Conservation (phyloP, 495 filamentous ascomycete genomes). For the Penicillium cinerascens region DNA sequence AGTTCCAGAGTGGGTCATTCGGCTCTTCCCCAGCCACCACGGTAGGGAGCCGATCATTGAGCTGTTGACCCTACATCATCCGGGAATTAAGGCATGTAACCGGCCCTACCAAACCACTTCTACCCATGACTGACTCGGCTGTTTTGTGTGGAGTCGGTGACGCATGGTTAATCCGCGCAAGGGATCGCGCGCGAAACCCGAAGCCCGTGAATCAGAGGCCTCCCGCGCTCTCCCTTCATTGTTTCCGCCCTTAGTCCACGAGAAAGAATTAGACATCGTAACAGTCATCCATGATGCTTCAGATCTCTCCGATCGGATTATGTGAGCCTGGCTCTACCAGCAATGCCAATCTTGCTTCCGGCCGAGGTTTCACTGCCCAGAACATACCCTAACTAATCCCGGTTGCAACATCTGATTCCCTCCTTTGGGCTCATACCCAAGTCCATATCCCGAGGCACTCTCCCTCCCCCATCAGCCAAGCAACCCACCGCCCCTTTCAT, state of each 20-base stretch:
- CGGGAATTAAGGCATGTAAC: conserved; percentile 21
- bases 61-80: conserved; percentile 4
- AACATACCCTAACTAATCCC: not conserved
- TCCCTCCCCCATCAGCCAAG: not conserved
- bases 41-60: not conserved
- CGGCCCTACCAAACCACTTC: not conserved
- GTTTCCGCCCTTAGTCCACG: conserved; percentile 16
- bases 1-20: no score
- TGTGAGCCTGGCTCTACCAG: not conserved
- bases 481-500: conserved; percentile 10
- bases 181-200: conserved; percentile 12
- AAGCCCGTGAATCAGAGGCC: conserved; percentile 4
- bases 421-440: not conserved
- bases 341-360: not conserved
- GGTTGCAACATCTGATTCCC: not conserved
- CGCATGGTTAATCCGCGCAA: conserved; percentile 16
- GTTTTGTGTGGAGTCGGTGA: conserved; percentile 8
- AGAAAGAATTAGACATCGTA: conserved; percentile 17
- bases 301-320: conserved; percentile 4
- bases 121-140: not conserved
- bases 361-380: not conserved
- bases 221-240: conserved; percentile 20
- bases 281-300: not conserved
- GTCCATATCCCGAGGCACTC: not conserved
- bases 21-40: no score